Evolutionary conservation across 2,329 filamentous ascomycete species (phyloP), one percentile per base, ranked within the genome.

Genomic region (Penicillium sp.): DNA sequence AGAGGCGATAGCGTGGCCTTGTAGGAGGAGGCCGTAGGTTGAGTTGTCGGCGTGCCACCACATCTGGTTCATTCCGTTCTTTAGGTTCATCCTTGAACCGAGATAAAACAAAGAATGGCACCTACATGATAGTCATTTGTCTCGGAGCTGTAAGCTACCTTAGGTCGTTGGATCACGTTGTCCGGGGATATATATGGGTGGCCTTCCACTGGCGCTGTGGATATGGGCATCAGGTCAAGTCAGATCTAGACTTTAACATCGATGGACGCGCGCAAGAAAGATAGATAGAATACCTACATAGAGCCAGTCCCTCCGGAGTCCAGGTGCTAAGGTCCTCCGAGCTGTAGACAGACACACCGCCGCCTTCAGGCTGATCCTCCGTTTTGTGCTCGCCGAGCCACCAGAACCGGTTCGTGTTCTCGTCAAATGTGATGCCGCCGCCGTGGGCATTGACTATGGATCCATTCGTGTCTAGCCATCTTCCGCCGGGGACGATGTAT

Each of bases 331-430:
- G 68, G 54, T 84, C 80, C 16, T 78, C 72, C 0, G 81, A 84
- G 60, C 79, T 83, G 61, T 82, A 82, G 0, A 82, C 81, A 0
- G 78, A 78, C 0, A 84, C 67, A 14, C 81, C 81, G 0, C 79
- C 81, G 9, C 81, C 81, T 58, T 84, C 81, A 7, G 72, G 73
- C 53, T 81, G 78, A 0, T 75, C 79, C 55, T 83, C 64, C 10
- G 74, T 67, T 66, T 84, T 84, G 67, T 82, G 79, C 60, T 84
- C 81, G 30, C 81, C 81, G 48, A 83, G 84, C 73, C 76, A 77
- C 66, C 77, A 84, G 62, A 81, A 84, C 51, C 74, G 79, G 13
- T 77, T 77, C 0, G 74, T 74, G 4, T 74, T 72, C 33, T 77
- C 64, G 34, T 83, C 79, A 0, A 78, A 62, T 0, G 75, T 75